These are phyloP conservation scores for Echinochloa phyllopogon DNA, from an alignment of 176 grass and related monocot genomes.

Conservation along the genomic window DNA sequence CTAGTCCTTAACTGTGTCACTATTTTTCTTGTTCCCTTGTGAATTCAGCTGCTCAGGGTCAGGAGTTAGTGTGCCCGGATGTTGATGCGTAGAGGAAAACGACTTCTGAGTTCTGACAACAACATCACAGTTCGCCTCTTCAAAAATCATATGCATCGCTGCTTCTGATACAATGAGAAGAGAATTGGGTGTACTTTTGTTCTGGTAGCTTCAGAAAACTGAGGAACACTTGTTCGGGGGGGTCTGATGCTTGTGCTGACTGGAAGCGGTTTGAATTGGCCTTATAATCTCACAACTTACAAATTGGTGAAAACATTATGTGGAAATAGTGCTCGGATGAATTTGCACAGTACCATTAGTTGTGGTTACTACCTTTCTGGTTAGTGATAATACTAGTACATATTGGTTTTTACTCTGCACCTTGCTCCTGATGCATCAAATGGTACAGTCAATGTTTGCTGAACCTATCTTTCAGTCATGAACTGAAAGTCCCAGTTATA, in stretches of 20 bases:
- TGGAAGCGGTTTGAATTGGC: background rate
- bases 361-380: background rate
- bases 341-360: background rate
- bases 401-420: no score
- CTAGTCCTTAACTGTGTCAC: background rate
- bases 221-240: background rate
- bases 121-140: background rate
- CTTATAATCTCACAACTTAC: no score
- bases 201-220: background rate
- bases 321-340: background rate
- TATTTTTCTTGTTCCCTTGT: background rate
- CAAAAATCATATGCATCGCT: background rate
- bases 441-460: background rate
- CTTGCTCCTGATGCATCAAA: no score
- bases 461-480: background rate
- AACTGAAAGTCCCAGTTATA: background rate
- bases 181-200: background rate
- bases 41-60: constrained; percentile 4
- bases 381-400: no score
- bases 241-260: background rate
- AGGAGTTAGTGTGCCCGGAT: background rate
- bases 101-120: background rate
- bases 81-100: background rate
- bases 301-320: no score
- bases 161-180: background rate